Evolutionary conservation across 2,329 filamentous ascomycete genomes (phyloP), one percentile per base, ranked within the genome.

Genomic region (Ophiostoma montium): DNA sequence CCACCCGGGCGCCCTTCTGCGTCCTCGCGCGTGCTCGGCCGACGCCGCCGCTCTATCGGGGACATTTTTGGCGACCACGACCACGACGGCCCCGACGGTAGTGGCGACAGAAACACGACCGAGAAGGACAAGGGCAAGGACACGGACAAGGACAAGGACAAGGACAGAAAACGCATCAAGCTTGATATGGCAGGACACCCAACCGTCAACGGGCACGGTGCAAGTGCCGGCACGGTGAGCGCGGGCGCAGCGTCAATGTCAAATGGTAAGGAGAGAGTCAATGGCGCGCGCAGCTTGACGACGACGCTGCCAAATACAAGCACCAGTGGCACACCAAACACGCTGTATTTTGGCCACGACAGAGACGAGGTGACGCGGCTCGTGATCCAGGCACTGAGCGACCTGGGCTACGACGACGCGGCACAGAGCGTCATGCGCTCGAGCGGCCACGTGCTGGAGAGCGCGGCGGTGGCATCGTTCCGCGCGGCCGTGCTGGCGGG

Each of bases 311-410:
- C n/a, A n/a, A 27, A 8, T 5, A 27, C 5, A 27, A 27, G 23
- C 23, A 27, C 5, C 23, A 27, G n/a, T n/a, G n/a, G n/a, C n/a
- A 27, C 23, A 27, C 23, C 5, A 27, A 27, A 27, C 23, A 27
- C 8, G 23, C 21, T 15, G 27, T 96, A 94, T 63, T 83, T 80
- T 60, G 89, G 88, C 16, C 90, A 96, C 61, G 79, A 92, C 61
- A 79, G 87, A 61, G 88, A 95, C 69, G 90, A 98, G 67, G 83
- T 96, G 41, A 94, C 90, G 5, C 75, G 92, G 48, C 84, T 96
- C 55, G 67, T 98, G 58, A 92, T 98, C 59, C 92, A 98, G 65
- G 85, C 88, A 33, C 68, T 98, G 55, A 78, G 80, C 21, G 90
- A 95, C 62, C 74, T 98, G 68, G 92, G 92, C 2, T 95, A 96